Percentiles rank a stretch among this genome's conserved stretches.
phyloP scores from a whole-genome alignment of 495 filamentous ascomycete species.

The Penicillium herquei region DNA sequence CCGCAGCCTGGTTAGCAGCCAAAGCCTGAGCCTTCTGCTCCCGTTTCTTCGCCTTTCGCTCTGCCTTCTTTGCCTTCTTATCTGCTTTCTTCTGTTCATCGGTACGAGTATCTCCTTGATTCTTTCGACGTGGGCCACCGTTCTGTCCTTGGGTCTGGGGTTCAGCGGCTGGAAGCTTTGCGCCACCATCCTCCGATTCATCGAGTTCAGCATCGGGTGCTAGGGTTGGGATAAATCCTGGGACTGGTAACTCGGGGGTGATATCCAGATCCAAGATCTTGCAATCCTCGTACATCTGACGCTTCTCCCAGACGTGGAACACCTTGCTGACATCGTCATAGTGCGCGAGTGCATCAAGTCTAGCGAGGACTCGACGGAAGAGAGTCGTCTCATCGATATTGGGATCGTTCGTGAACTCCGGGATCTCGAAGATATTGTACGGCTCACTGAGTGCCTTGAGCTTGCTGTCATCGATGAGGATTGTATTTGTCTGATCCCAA shows the following conservation, averaged over 20 bases:
- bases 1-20: neutral
- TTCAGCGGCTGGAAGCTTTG: conserved; percentile 1
- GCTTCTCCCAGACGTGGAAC: conserved; percentile 29
- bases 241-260: neutral
- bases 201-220: conserved; percentile 5
- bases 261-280: conserved; percentile 29
- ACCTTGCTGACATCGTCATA: conserved; percentile 43
- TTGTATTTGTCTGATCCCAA: conserved; percentile 84
- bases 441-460: conserved; percentile 82
- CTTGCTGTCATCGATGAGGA: conserved; percentile 81
- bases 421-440: conserved; percentile 74
- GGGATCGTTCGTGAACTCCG: conserved; percentile 59
- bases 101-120: neutral
- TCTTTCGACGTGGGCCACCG: neutral
- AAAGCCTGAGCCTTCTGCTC: neutral
- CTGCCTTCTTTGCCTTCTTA: neutral
- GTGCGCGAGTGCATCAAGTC: conserved; percentile 32
- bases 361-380: conserved; percentile 31
- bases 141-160: neutral
- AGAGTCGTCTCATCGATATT: conserved; percentile 29
- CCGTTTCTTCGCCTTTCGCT: conserved; percentile 1
- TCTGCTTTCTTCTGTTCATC: neutral
- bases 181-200: conserved; percentile 19
- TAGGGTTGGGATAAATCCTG: too few relatives aligned
- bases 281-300: conserved; percentile 3